Evolutionary conservation across 768 basidiomycete species (phyloP), one percentile per base, ranked within the genome.

Genomic region (Pleurotus eryngii): DNA sequence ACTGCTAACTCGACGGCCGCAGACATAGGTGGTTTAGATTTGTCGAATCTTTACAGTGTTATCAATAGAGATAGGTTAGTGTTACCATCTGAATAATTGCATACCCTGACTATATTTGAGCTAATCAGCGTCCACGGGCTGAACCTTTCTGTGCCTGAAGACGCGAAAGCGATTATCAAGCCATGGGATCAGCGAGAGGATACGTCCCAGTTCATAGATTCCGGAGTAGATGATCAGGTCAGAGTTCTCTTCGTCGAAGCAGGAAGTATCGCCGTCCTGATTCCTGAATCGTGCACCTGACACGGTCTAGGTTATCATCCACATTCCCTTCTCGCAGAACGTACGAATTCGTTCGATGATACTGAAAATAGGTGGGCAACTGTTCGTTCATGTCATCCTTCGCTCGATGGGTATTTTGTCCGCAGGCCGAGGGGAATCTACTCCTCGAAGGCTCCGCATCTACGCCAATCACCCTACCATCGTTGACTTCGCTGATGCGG

Each of bases 171-270:
- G 12, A 70, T 92, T 38, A 87, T 94, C 59, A 94, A 94, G 69
- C 83, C 87, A 2, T 94, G 92, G 92, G 80, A 86, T 56, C 77
- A 89, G 62, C 75, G 91, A 46, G 89, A 93, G 20, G 83, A 87
- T 49, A 85, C 81, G 9, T 71, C 70, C 3, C 78, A 75, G 60
- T 92, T 74, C 59, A 85, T 83, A 12, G 87, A 93, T 17, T 92
- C 91, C 0, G 86, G 84, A 30, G 91, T 92, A 12, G 92, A 94
- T 61, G 91, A 94, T 65, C 90, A 94, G 81, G 91, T 89, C 39
- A 45, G 30, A 40, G 15, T 14, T 40, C 24, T 42, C 15, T 22
- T 24, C 22, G 15, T 22, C 27, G 51, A 27, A n/a, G 5, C 27
- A 24, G 20, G 18, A 43, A 18, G 50, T 50, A 57, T 48, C n/a